Evolutionary conservation across 2,329 filamentous ascomycete genomes (phyloP), one percentile per base, ranked within the genome.

Genomic region (Pyrenochaeta sp.): DNA sequence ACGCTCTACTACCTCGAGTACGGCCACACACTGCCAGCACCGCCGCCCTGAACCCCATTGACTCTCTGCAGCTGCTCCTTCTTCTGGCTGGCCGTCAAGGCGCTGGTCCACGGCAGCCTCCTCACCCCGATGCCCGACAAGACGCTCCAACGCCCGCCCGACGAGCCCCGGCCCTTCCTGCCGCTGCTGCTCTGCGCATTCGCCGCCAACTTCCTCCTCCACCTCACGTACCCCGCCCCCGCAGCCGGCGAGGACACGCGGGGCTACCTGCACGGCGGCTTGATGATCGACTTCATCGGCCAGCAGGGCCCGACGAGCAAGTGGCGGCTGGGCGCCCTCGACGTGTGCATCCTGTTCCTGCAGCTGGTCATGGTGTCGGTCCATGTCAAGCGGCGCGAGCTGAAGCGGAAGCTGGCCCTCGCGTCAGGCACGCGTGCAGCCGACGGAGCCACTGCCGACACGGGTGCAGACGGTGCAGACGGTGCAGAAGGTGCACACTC

Each of bases 281-380:
- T 86, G 35, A 76, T 84, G 53, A 82, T 87, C 58, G 83, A 86
- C 66, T 85, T 86, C 58, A 80, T 86, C 39, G 83, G 84, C 11
- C 81, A 85, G 63, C 74, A 78, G 53, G 80, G 78, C 2, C 81
- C 82, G 3, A 76, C 78, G 3, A 78, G 80, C 39, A 80, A 78
- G 58, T 63, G 77, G 34, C 74, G 76, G 51, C 72, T 86, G 9
- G 57, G 81, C 4, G 58, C 71, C 3, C 68, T 85, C 48, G 83
- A 86, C 60, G 28, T 80, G 7, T 63, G 83, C 23, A 71, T 85
- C 8, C 55, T 84, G 47, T 48, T 74, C 4, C 63, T 86, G 51
- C 82, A 86, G 68, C 52, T 85, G 6, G 59, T 83, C 27, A 81
- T 84, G 72, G 68, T 86, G 37, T 78, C 78, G 7, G 75, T 80